phyloP scores from a whole-genome alignment of 1,284 basidiomycete genomes.

The Sanghuangporus baumii region DNA sequence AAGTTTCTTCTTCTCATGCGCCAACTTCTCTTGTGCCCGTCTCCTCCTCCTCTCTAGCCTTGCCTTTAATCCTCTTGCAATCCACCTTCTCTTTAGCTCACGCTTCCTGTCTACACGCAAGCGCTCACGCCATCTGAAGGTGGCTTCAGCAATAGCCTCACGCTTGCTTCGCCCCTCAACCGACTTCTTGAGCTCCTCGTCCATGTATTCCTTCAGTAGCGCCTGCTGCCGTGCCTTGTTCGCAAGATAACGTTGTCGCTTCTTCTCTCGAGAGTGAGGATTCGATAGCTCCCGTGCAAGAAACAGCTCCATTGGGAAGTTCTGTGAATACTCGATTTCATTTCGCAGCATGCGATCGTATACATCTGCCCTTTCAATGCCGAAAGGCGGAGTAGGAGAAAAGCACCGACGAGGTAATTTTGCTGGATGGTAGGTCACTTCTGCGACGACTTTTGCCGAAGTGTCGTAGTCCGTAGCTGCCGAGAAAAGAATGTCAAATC shows the following conservation, averaged over 20 bases:
- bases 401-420: background rate
- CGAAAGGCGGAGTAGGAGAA: background rate
- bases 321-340: conserved; percentile 38
- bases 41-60: conserved; percentile 41
- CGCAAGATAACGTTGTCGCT: conserved; percentile 66
- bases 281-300: conserved; percentile 67
- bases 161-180: conserved; percentile 49
- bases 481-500: background rate
- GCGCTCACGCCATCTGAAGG: conserved; percentile 62
- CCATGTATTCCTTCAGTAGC: conserved; percentile 48
- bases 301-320: conserved; percentile 56
- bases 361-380: conserved; percentile 35
- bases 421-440: conserved; percentile 15
- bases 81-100: conserved; percentile 44
- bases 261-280: conserved; percentile 75
- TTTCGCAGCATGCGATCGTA: conserved; percentile 52
- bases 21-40: conserved; percentile 56
- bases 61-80: conserved; percentile 42
- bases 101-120: conserved; percentile 53
- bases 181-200: conserved; percentile 44
- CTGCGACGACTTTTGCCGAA: background rate
- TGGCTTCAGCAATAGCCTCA: conserved; percentile 64
- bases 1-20: conserved; percentile 51
- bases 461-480: conserved; percentile 16
- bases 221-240: conserved; percentile 41